Conservation (phyloP, 1,284 basidiomycete genomes). For the Coniophora puteana region DNA sequence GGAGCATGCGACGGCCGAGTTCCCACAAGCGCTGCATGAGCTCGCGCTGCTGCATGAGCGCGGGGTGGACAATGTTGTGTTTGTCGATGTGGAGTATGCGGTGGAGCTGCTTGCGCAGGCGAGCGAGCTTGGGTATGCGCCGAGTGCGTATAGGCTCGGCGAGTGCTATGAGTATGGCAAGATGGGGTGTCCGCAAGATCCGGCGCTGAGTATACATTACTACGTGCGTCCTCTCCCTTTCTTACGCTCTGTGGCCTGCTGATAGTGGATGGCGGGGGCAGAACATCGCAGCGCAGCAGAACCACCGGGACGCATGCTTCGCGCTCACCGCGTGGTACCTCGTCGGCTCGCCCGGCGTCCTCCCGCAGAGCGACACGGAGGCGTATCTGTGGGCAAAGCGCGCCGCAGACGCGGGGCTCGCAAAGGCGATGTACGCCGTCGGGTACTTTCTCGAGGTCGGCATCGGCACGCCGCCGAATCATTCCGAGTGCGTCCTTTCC, state of each 20-base stretch:
- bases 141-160: conserved; percentile 92
- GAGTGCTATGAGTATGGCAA: conserved; percentile 99
- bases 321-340: conserved; percentile 99
- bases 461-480: conserved; percentile 72
- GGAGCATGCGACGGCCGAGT: conserved; percentile 92
- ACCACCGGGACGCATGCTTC: conserved; percentile 96
- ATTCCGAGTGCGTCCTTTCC: conserved; percentile 54
- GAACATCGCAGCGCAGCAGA: conserved; percentile 98
- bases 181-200: conserved; percentile 98
- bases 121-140: conserved; percentile 93
- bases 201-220: conserved; percentile 96
- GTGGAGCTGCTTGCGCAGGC: conserved; percentile 94
- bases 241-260: conserved; percentile 8
- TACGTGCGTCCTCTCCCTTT: conserved; percentile 61
- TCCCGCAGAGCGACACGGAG: conserved; percentile 97
- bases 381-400: conserved; percentile 94
- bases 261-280: conserved; percentile 29
- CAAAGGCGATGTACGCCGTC: conserved; percentile 95
- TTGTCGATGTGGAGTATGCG: conserved; percentile 94
- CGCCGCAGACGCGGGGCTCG: conserved; percentile 85
- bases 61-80: conserved; percentile 95
- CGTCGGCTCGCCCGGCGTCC: conserved; percentile 94
- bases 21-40: conserved; percentile 96
- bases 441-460: conserved; percentile 97
- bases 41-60: conserved; percentile 92